These are phyloP conservation scores for Decorospora gaudefroyi DNA, from an alignment of 2,329 filamentous ascomycete species.

Conservation along the genomic window DNA sequence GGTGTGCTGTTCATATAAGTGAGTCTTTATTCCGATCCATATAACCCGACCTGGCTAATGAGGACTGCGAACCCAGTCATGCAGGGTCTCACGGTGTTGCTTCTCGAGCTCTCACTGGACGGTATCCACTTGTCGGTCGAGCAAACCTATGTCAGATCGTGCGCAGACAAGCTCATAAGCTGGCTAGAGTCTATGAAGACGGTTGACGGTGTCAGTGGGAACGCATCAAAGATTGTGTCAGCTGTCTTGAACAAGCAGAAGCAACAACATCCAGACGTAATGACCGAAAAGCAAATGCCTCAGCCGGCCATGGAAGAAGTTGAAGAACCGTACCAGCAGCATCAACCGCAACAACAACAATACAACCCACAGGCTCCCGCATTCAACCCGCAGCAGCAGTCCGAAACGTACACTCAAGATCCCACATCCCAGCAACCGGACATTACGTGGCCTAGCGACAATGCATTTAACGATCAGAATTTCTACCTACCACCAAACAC, in stretches of 20 bases:
- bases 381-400: not conserved
- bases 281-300: slow-evolving; percentile 1
- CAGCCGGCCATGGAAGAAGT: not conserved
- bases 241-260: slow-evolving; percentile 17
- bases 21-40: not conserved
- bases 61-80: slow-evolving; percentile 30
- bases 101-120: slow-evolving; percentile 44
- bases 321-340: too few relatives aligned
- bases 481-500: slow-evolving; percentile 1
- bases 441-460: not conserved
- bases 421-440: not conserved
- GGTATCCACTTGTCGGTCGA: slow-evolving; percentile 29
- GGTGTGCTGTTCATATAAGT: slow-evolving; percentile 42
- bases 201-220: slow-evolving; percentile 33
- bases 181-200: slow-evolving; percentile 41
- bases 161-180: slow-evolving; percentile 34
- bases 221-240: slow-evolving; percentile 31
- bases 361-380: not conserved
- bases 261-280: not conserved
- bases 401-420: not conserved
- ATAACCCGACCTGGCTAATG: not conserved
- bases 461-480: not conserved
- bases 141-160: slow-evolving; percentile 27
- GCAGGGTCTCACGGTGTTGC: slow-evolving; percentile 46
- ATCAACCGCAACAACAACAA: not conserved